Evolutionary conservation across 2,329 filamentous ascomycete species (phyloP).

Genomic region (Acrodontium crateriforme): DNA sequence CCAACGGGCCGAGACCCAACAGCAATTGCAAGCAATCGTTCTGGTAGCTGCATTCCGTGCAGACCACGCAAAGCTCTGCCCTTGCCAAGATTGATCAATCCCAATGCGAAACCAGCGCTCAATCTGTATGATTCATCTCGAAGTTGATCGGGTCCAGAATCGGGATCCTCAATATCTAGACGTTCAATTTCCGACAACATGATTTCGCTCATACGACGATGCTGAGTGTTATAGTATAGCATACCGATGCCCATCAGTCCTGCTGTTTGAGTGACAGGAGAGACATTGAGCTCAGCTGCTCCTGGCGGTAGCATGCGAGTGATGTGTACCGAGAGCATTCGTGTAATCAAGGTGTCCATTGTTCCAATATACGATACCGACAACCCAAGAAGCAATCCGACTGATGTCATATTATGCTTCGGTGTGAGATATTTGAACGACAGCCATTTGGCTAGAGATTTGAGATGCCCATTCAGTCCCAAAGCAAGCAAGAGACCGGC

Average conservation of each 20-base stretch:
- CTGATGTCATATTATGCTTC: constrained; percentile 98
- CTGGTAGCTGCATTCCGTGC: constrained; percentile 85
- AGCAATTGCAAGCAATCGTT: constrained; percentile 72
- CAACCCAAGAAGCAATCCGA: constrained; percentile 81
- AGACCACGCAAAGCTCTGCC: constrained; percentile 77
- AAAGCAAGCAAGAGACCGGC: constrained; percentile 85
- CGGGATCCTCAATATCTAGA: constrained; percentile 61
- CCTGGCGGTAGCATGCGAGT: constrained; percentile 86
- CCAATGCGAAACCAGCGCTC: constrained; percentile 83
- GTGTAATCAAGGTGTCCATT: constrained; percentile 91
- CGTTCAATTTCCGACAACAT: constrained; percentile 97
- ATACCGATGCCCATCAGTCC: constrained; percentile 95
- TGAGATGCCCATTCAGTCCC: constrained; percentile 89
- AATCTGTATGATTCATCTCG: constrained; percentile 93
- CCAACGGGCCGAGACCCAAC: constrained; percentile 84
- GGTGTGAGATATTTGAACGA: constrained; percentile 98
- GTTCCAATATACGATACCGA: constrained; percentile 91
- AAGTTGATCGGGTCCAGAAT: constrained; percentile 56
- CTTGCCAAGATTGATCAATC: constrained; percentile 87
- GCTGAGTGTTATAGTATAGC: constrained; percentile 87
- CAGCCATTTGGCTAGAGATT: constrained; percentile 89
- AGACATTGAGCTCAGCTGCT: constrained; percentile 86
- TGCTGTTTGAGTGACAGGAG: constrained; percentile 83
- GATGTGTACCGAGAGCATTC: constrained; percentile 87
- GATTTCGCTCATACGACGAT: constrained; percentile 95